Evolutionary conservation across 2,329 filamentous ascomycete genomes (phyloP).

Genomic region (Alternaria arbusti): DNA sequence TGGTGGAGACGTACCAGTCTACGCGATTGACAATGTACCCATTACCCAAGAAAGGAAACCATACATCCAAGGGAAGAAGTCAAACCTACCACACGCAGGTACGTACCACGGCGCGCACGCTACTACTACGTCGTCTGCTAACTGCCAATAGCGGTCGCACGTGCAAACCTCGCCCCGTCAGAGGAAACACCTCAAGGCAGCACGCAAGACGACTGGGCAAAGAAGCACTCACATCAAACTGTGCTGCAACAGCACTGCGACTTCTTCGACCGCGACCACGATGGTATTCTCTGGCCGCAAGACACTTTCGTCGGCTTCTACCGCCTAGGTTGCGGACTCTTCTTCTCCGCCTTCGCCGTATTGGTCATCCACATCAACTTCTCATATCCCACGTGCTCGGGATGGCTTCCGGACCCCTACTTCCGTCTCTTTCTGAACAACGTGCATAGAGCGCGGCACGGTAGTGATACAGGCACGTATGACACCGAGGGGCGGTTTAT

Average conservation of each 20-base stretch:
- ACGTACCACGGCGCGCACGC: neutral
- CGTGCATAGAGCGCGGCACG: conserved; percentile 54
- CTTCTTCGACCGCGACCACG: conserved; percentile 60
- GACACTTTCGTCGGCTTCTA: conserved; percentile 60
- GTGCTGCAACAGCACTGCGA: conserved; percentile 61
- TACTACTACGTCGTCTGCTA: neutral
- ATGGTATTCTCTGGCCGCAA: conserved; percentile 60
- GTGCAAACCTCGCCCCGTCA: conserved; percentile 52
- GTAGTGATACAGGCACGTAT: conserved; percentile 52
- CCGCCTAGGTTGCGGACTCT: conserved; percentile 53
- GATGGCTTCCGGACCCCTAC: conserved; percentile 54
- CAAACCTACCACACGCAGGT: conserved; percentile 21
- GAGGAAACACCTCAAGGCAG: conserved; percentile 52
- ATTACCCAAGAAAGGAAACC: conserved; percentile 17
- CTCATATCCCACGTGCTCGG: conserved; percentile 56
- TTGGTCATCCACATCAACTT: conserved; percentile 59
- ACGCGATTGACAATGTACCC: conserved; percentile 14
- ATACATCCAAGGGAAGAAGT: conserved; percentile 11
- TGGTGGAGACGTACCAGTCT: conserved; percentile 3
- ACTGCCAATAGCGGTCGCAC: conserved; percentile 44
- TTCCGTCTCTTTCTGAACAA: conserved; percentile 52
- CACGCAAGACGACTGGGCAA: conserved; percentile 46
- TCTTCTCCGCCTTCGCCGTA: conserved; percentile 53
- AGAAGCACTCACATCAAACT: conserved; percentile 49
- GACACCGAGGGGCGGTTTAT: conserved; percentile 56